A percentile compares a stretch with the other conserved stretches of the same genome.
Evolutionary conservation across 352 stramenopile genomes (phyloP).

Genomic region (Phytophthora fragariaefolia): DNA sequence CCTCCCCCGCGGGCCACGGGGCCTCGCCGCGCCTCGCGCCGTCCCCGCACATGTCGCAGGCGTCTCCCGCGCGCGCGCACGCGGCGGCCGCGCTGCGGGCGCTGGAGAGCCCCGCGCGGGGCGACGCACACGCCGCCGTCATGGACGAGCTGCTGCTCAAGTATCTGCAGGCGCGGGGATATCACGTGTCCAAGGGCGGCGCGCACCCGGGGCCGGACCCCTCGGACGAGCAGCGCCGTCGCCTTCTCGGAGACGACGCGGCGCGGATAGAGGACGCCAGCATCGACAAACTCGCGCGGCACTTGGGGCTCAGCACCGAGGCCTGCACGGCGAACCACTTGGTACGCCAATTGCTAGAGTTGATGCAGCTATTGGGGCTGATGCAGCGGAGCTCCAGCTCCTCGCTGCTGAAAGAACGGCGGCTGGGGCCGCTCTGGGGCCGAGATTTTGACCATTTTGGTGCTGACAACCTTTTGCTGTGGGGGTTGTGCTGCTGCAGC

Average conservation of each 20-base stretch:
- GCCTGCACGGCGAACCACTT: slow-evolving; percentile 81
- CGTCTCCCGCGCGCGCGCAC: slow-evolving; percentile 12
- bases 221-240: slow-evolving; percentile 38
- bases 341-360: slow-evolving; percentile 25
- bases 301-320: slow-evolving; percentile 72
- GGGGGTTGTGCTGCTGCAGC: slow-evolving; percentile 37
- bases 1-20: slow-evolving; percentile 13
- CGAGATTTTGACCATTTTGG: neutral
- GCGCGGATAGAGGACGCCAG: slow-evolving; percentile 34
- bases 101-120: slow-evolving; percentile 10
- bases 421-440: neutral
- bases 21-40: slow-evolving; percentile 13
- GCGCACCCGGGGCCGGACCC: neutral
- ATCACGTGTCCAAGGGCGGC: slow-evolving; percentile 46
- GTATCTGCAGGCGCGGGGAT: slow-evolving; percentile 66
- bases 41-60: slow-evolving; percentile 6
- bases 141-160: slow-evolving; percentile 79
- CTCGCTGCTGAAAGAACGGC: slow-evolving; percentile 12
- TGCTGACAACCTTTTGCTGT: slow-evolving; percentile 23
- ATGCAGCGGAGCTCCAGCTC: neutral
- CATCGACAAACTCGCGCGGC: slow-evolving; percentile 66
- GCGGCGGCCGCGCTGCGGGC: slow-evolving; percentile 12
- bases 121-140: slow-evolving; percentile 30
- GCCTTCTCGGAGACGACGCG: slow-evolving; percentile 39
- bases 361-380: neutral